These are phyloP conservation scores for Trametes cubensis DNA, from an alignment of 768 basidiomycete species.

Conservation along the genomic window DNA sequence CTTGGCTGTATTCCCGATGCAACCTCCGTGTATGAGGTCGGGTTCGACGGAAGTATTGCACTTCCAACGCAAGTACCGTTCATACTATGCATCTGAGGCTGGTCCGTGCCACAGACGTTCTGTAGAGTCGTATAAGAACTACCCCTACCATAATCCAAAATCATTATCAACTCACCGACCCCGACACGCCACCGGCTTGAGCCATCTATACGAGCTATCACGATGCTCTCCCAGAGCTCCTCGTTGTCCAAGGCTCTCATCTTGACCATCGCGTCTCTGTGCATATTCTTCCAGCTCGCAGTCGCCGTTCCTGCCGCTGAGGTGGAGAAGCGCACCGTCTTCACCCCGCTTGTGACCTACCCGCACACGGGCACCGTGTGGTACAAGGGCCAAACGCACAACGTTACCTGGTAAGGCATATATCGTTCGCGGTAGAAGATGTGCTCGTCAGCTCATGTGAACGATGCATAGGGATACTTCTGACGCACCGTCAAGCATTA, in stretches of 20 bases:
- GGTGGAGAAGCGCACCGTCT: constrained; percentile 22
- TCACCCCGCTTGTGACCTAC: constrained; percentile 19
- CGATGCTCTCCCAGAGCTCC: constrained; percentile 17
- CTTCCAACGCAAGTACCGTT: too few relatives aligned
- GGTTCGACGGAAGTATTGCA: too few relatives aligned
- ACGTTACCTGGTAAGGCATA: constrained; percentile 24
- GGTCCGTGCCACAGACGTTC: too few relatives aligned
- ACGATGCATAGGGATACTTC: constrained; percentile 32
- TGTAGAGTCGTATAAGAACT: too few relatives aligned
- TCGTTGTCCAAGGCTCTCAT: not conserved
- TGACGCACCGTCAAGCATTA: constrained; percentile 42
- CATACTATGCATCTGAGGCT: too few relatives aligned
- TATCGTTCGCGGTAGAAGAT: not conserved
- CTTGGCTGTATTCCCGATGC: too few relatives aligned
- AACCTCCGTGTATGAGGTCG: too few relatives aligned
- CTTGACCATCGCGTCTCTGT: constrained; percentile 8
- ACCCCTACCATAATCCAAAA: too few relatives aligned
- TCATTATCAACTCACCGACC: too few relatives aligned
- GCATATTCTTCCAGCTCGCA: constrained; percentile 16
- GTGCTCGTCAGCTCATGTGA: too few relatives aligned
- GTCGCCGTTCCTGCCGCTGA: constrained; percentile 3
- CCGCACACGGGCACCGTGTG: constrained; percentile 26
- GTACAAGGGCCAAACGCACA: constrained; percentile 23
- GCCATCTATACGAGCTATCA: too few relatives aligned
- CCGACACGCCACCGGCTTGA: too few relatives aligned